A percentile compares a stretch with the other conserved stretches of the same genome.
phyloP scores from a whole-genome alignment of 2,329 filamentous ascomycete species.

The Botrytis hyacinthi region DNA sequence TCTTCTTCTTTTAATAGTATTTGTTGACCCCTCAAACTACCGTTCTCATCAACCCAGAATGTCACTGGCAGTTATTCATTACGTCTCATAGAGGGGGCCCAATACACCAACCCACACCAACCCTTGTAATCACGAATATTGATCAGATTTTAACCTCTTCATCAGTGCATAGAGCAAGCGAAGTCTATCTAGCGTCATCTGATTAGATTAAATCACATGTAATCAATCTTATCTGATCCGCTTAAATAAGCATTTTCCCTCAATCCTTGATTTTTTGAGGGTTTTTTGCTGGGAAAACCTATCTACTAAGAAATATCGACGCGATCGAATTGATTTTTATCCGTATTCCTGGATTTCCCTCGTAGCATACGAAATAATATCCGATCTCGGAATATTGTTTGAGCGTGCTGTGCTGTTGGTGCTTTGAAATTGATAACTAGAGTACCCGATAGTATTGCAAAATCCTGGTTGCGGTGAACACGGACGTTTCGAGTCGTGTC shows the following conservation, averaged over 20 bases:
- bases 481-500: background rate
- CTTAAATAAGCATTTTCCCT: background rate
- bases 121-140: background rate
- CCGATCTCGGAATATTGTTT: constrained; percentile 5
- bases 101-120: background rate
- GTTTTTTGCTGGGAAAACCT: background rate
- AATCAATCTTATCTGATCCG: constrained; percentile 19
- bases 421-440: background rate
- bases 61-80: background rate
- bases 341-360: background rate
- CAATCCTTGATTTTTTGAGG: background rate
- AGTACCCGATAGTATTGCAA: background rate
- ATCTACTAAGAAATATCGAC: background rate
- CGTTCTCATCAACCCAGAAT: background rate
- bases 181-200: constrained; percentile 10
- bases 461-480: background rate
- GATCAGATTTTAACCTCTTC: background rate
- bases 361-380: background rate
- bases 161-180: constrained; percentile 3
- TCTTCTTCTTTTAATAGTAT: background rate
- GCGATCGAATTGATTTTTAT: background rate
- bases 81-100: background rate
- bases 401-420: background rate
- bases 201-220: constrained; percentile 9
- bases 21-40: background rate